phyloP scores from a whole-genome alignment of 768 basidiomycete species.

The Termitomyces sp. region DNA sequence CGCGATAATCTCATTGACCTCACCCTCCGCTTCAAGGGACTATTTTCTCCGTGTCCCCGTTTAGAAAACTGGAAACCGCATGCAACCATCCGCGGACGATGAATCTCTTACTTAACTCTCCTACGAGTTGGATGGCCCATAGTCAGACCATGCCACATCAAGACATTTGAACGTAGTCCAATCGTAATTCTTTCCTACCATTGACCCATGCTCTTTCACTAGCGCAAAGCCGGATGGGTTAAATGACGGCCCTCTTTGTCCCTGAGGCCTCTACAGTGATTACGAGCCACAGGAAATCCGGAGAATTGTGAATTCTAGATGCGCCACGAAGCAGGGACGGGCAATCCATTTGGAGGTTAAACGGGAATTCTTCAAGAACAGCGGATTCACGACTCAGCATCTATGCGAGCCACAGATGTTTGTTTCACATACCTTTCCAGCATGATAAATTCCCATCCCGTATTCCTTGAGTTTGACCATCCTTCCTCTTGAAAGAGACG shows the following conservation, averaged over 20 bases:
- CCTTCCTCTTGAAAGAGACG: background rate
- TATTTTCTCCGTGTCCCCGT: background rate
- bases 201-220: background rate
- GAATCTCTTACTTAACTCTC: too few species aligned
- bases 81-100: background rate
- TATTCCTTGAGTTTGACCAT: background rate
- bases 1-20: background rate
- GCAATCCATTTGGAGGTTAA: background rate
- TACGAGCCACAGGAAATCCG: background rate
- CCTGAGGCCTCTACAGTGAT: background rate
- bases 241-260: background rate
- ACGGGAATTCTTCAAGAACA: background rate
- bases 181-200: background rate
- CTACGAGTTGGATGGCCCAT: background rate
- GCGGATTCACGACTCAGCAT: background rate
- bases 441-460: background rate
- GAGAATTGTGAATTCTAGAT: background rate
- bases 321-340: background rate
- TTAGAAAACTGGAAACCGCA: background rate
- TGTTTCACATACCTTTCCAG: background rate
- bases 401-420: background rate
- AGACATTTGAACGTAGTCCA: background rate
- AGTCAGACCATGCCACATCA: background rate
- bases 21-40: background rate
- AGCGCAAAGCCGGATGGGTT: background rate